Conservation (phyloP, 257 asterid genomes). For the Striga asiatica region DNA sequence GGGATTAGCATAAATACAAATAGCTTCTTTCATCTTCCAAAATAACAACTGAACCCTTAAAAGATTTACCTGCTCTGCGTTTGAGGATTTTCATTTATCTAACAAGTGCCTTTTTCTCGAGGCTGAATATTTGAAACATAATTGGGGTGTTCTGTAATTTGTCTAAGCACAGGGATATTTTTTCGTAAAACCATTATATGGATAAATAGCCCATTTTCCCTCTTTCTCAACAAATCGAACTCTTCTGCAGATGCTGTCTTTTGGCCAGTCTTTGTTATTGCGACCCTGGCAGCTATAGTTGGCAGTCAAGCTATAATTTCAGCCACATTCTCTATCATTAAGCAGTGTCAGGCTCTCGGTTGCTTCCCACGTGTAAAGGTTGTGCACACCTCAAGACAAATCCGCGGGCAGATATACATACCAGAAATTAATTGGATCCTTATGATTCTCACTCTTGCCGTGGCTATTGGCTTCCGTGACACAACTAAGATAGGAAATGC, state of each 20-base stretch:
- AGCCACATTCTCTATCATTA: constrained; percentile 66
- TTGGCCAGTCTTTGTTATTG: constrained; percentile 67
- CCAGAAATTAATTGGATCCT: constrained; percentile 74
- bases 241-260: constrained; percentile 36
- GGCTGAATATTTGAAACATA: background rate
- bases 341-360: constrained; percentile 60
- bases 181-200: background rate
- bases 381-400: constrained; percentile 65
- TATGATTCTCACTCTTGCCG: constrained; percentile 61
- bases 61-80: too few relatives aligned
- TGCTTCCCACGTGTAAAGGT: constrained; percentile 78
- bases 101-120: too few relatives aligned
- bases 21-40: background rate
- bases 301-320: constrained; percentile 70
- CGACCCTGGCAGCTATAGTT: constrained; percentile 61
- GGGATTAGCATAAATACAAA: background rate
- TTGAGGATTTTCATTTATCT: too few relatives aligned
- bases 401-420: constrained; percentile 57
- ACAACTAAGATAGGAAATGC: constrained; percentile 58
- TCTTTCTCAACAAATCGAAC: constrained; percentile 1
- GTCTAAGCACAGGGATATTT: background rate
- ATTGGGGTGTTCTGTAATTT: background rate
- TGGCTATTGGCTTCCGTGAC: constrained; percentile 52
- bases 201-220: too few relatives aligned
- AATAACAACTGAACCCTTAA: background rate